phyloP scores from a whole-genome alignment of 345 rosid species.

The Gossypium longicalyx region DNA sequence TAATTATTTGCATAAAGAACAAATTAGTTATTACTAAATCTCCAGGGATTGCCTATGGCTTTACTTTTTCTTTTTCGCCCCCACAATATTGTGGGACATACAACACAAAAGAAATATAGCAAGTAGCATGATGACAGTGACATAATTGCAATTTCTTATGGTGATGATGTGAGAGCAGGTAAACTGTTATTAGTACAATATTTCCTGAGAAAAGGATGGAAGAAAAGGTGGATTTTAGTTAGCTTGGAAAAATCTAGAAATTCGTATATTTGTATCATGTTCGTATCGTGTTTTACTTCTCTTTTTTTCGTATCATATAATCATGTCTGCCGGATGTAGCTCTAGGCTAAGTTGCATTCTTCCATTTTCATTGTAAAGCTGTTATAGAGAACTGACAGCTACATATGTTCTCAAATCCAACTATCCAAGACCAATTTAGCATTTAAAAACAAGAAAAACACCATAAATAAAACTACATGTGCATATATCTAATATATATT shows the following conservation, averaged over 20 bases:
- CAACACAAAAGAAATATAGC: background rate
- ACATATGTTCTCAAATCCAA: no score
- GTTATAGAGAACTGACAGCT: no score
- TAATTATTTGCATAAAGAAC: background rate
- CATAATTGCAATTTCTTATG: slow-evolving; percentile 8
- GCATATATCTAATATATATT: no score
- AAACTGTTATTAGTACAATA: background rate
- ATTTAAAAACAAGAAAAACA: no score
- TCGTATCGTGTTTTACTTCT: background rate
- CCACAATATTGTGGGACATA: background rate
- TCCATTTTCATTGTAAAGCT: no score
- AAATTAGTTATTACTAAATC: background rate
- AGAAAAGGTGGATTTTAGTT: background rate
- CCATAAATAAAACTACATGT: no score
- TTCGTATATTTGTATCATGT: no score
- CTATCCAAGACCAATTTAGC: no score
- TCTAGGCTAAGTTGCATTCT: no score
- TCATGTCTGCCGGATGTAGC: no score
- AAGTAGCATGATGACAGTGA: background rate
- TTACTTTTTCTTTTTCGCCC: background rate
- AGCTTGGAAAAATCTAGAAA: no score
- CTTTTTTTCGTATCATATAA: no score
- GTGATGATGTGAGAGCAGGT: slow-evolving; percentile 4
- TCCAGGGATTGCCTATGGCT: background rate
- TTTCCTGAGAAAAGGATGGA: background rate